phyloP scores from a whole-genome alignment of 2,329 filamentous ascomycete species.

The Fusarium sp. region DNA sequence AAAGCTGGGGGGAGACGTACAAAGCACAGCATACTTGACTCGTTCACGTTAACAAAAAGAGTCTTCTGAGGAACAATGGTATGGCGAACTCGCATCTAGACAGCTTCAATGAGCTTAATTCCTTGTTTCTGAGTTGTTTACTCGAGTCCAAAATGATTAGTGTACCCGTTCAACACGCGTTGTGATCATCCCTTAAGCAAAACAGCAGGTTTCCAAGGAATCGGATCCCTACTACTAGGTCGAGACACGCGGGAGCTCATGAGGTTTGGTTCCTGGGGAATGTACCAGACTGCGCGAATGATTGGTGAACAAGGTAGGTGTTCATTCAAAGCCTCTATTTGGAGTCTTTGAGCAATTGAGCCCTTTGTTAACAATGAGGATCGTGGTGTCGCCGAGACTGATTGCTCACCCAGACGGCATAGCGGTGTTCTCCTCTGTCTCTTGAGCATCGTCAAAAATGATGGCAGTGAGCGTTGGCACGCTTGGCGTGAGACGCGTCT shows the following conservation, averaged over 20 bases:
- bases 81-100: conserved; percentile 25
- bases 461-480: neutral
- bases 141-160: conserved; percentile 20
- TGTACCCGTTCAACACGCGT: conserved; percentile 11
- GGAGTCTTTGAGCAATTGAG: conserved; percentile 1
- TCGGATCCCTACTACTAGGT: conserved; percentile 32
- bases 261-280: conserved; percentile 34
- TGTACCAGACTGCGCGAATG: conserved; percentile 19
- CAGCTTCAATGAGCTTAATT: neutral
- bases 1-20: neutral
- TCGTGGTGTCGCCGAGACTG: conserved; percentile 29
- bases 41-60: conserved; percentile 1
- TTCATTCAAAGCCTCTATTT: conserved; percentile 10
- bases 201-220: conserved; percentile 24
- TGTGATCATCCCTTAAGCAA: conserved; percentile 11
- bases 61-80: conserved; percentile 14
- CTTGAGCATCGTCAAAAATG: conserved; percentile 1
- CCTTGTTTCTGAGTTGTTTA: conserved; percentile 8
- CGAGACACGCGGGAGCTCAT: conserved; percentile 32
- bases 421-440: neutral
- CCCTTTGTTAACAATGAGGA: conserved; percentile 15
- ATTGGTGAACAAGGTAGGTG: conserved; percentile 29
- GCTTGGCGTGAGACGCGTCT: neutral
- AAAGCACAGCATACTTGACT: conserved; percentile 9
- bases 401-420: conserved; percentile 10